Base-by-base conservation (phyloP, 257 asterid genomes). In the Schizonepeta tenuifolia region DNA sequence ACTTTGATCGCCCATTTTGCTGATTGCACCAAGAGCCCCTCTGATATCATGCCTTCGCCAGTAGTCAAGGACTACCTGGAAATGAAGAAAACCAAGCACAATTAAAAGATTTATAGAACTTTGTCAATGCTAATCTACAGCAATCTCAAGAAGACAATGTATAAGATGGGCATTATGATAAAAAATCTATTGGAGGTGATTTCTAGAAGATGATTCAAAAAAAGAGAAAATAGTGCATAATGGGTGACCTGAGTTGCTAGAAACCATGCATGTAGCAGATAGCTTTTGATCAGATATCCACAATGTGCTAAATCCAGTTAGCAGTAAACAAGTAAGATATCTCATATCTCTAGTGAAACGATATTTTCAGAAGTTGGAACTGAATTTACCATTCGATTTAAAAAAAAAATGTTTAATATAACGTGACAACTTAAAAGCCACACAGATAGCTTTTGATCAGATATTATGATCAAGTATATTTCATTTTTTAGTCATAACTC, bases 41-140 rank as follows among this genome's bases (percentile, higher is more conserved):
- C 83, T 92, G 70, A 92, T 79, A 86, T 95, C 98, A 79, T 84
- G 90, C 74, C 99, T 84, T 78, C 60, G 92, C 97, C 98, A 95
- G 85, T 79, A 84, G 77, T 65, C 83, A 54, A 79, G 84, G 83
- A 90, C 88, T 69, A 86, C 86, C 99, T 95, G 90, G 84, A 65
- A 65, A 79, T 41, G 70, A 57, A 59, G 59, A 76, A 21, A 44
- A 50, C 10, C 50, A 54, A 6, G 12, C 22, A 50, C 33, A 46
- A 35, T 21, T 58, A 56, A 51, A 26, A 17, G 7, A 22, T 17
- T 31, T 13, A 41, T 63, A 62, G 58, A 70, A 77, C 28, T 5
- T 50, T 61, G 57, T 18, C 40, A 24, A 22, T 60, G 71, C 46
- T 55, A 44, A 62, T 38, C 17, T 17, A 62, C 15, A 35, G 31